These are phyloP conservation scores for Dactylellina drechsleri DNA, from an alignment of 2,329 filamentous ascomycete species.

Conservation along the genomic window DNA sequence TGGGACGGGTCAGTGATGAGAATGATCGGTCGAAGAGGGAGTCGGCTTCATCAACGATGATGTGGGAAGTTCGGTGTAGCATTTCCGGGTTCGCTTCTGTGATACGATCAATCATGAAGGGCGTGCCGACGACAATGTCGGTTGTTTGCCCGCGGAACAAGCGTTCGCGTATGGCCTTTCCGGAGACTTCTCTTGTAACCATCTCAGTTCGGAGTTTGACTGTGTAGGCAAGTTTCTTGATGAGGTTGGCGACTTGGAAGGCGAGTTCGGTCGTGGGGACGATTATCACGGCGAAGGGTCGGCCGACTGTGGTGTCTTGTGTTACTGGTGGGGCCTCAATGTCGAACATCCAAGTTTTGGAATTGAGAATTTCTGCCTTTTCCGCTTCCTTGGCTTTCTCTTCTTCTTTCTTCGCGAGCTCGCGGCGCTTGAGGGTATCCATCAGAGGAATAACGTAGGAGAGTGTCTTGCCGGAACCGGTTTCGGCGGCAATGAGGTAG, in stretches of 20 bases:
- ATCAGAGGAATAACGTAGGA: constrained; percentile 88
- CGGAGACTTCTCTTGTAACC: constrained; percentile 79
- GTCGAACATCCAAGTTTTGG: constrained; percentile 48
- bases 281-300: constrained; percentile 84
- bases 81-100: constrained; percentile 90
- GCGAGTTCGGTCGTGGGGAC: constrained; percentile 94
- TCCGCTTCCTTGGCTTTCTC: constrained; percentile 69
- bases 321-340: constrained; percentile 70
- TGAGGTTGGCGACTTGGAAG: constrained; percentile 80
- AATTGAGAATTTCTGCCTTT: constrained; percentile 58
- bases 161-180: constrained; percentile 82
- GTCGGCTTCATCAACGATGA: constrained; percentile 95
- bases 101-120: constrained; percentile 87
- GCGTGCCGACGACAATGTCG: constrained; percentile 67
- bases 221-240: constrained; percentile 83
- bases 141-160: constrained; percentile 76
- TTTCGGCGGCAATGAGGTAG: constrained; percentile 92
- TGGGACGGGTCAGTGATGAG: constrained; percentile 79
- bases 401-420: constrained; percentile 70
- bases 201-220: constrained; percentile 87
- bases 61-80: constrained; percentile 86
- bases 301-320: constrained; percentile 76
- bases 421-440: constrained; percentile 82
- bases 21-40: constrained; percentile 95
- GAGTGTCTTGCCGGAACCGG: constrained; percentile 94